Evolutionary conservation across 345 rosid species (phyloP), one percentile per base, ranked within the genome.

Genomic region (Arabidopsis suecica): DNA sequence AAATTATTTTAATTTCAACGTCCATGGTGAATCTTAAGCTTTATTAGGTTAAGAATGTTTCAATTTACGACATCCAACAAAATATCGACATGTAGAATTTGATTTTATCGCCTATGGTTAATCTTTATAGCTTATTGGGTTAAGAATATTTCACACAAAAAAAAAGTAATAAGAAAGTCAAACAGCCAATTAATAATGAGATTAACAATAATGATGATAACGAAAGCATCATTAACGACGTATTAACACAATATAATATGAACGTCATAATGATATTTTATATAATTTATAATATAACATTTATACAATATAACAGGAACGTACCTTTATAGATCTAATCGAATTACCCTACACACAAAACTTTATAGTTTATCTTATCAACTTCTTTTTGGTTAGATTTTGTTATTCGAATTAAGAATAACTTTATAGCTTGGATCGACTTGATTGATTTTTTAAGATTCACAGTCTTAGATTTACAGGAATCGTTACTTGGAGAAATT

Each of bases 331-430:
- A 69, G 75, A 70, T 63, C 47, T 70, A 70, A 77, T 70, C 67
- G 72, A 70, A 23, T 55, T 55, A 56, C 18, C 71, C 61, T 77
- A 71, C 62, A 20, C 57, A 16, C 30, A 71, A 63, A 40, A 38
- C 60, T 55, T 45, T 63, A 63, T 45, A 61, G 70, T 69, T 76
- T 28, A 70, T 76, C 75, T 76, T 69, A 76, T 76, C 70, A 69
- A 44, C 59, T 34, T 69, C 59, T 45, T 76, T 68, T 76, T 37
- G 41, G 79, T 34, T 69, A 45, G 74, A 68, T 75, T 60, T 68
- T 61, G 61, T 33, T 75, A 60, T 22, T 68, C 22, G 37, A 60
- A 59, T 9, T 41, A 50, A 23, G 20, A 50, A 50, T 41, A 44
- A 6, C 64, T 76, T 51, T 68, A 33, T 41, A 51, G 38, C 63